phyloP scores from a whole-genome alignment of 495 filamentous ascomycete species.

The Bacidia gigantensis region DNA sequence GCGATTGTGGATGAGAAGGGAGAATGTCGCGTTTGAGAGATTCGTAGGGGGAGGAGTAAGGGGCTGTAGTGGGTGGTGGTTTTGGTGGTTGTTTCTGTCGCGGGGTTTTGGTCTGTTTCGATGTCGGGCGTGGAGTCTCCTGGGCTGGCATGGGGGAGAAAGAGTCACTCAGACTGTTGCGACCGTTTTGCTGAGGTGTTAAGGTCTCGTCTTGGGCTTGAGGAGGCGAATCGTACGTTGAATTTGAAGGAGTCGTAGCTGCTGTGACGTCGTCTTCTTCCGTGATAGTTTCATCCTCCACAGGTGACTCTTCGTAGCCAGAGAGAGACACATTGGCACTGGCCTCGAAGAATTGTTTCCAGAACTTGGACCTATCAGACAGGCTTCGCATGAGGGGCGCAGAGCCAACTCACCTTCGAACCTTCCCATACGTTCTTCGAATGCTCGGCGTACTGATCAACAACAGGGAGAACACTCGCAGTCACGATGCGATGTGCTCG shows the following conservation, averaged over 20 bases:
- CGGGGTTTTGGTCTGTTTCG: conserved; percentile 31
- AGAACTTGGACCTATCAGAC: conserved; percentile 47
- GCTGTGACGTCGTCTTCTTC: conserved; percentile 32
- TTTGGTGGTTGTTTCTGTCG: conserved; percentile 4
- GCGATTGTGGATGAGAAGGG: conserved; percentile 28
- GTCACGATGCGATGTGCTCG: conserved; percentile 94
- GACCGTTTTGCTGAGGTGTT: conserved; percentile 27
- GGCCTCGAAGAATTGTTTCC: conserved; percentile 99
- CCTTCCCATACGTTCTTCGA: conserved; percentile 93
- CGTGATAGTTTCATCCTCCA: conserved; percentile 35
- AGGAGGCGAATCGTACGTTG: conserved; percentile 21
- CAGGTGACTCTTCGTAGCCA: conserved; percentile 68
- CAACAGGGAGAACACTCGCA: conserved; percentile 77
- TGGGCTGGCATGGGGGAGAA: conserved; percentile 40
- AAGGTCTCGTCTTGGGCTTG: conserved; percentile 39
- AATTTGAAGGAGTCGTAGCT: conserved; percentile 35
- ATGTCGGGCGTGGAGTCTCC: conserved; percentile 38
- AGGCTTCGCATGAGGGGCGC: not conserved
- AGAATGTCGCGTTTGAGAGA: conserved; percentile 43
- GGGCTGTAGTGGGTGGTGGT: conserved; percentile 33
- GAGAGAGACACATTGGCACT: conserved; percentile 95
- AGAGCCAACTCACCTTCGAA: conserved; percentile 56
- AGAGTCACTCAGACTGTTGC: conserved; percentile 33
- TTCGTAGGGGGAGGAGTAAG: conserved; percentile 56
- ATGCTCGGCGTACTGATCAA: conserved; percentile 93